Evolutionary conservation across 768 basidiomycete species (phyloP).

Genomic region (Mycena capillaripes): DNA sequence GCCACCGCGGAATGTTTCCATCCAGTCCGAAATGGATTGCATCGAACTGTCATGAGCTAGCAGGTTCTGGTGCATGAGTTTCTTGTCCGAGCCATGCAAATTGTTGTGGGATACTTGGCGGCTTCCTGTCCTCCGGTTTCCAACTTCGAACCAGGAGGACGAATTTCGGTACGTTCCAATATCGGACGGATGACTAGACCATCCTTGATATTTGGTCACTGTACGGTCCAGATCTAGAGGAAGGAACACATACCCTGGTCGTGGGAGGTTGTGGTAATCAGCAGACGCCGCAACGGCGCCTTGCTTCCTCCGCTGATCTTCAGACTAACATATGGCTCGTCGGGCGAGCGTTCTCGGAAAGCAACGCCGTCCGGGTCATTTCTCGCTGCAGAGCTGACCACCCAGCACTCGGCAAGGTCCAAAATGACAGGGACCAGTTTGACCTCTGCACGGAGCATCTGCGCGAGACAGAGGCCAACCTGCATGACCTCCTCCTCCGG

Average conservation of each 20-base stretch:
- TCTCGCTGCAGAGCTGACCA: not conserved
- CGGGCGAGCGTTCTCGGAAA: not conserved
- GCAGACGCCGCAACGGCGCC: not conserved
- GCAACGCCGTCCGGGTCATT: not conserved
- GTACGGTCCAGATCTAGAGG: not conserved
- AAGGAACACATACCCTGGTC: not conserved
- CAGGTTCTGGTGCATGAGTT: not conserved
- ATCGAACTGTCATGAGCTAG: not conserved
- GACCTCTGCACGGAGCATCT: not conserved
- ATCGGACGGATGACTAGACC: not conserved
- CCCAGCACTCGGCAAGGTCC: slow-evolving; percentile 7
- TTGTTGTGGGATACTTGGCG: not conserved
- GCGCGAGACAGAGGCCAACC: not conserved
- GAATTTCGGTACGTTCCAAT: slow-evolving; percentile 1
- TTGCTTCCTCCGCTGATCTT: not conserved
- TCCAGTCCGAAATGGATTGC: not conserved
- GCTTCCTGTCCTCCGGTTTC: not conserved
- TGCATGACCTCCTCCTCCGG: not conserved
- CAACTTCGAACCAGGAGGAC: slow-evolving; percentile 4
- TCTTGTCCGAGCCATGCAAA: not conserved
- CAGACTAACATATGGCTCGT: not conserved
- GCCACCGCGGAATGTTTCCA: not conserved
- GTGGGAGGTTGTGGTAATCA: not conserved
- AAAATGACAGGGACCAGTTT: slow-evolving; percentile 1
- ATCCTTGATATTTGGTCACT: not conserved